Evolutionary conservation across 306 rosid species (phyloP), one percentile per base, ranked within the genome.

Genomic region (Vigna trinervia): DNA sequence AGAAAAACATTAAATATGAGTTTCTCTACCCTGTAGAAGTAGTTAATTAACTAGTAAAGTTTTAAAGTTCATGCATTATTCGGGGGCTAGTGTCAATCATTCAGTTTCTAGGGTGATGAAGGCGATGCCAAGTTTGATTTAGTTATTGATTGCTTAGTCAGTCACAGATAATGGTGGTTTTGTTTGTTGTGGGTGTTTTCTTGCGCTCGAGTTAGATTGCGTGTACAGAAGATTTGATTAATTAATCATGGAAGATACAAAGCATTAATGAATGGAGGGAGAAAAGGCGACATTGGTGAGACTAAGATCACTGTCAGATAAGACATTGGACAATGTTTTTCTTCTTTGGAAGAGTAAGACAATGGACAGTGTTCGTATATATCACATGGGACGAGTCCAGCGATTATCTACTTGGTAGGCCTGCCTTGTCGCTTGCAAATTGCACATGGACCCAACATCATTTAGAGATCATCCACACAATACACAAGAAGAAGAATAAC

Each of bases 341-440:
- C 50, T 39, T 47, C 22, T 15, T 61, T 69, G 72, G 75, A 79
- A 76, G 88, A 76, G 77, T 72, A 85, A 72, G 88, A 82, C 86
- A 79, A 82, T 28, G 26, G 84, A 85, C 88, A 79, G 30, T n/a
- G 84, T 50, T 59, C 45, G 61, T 65, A 58, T 75, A 20, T 14
- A 72, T 85, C 88, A 85, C 88, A 82, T 85, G 86, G 88, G 78
- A 53, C 10, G 81, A 72, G 14, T 62, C 53, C 56, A 36, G 34
- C 76, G 78, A 58, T 82, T n/a, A 43, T 78, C 77, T 71, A 65
- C 57, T 71, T 75, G 80, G 86, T 85, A 79, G 88, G 88, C 48
- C 77, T 82, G 2, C 69, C 59, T 79, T 85, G 88, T 76, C 86
- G 11, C 78, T 71, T 53, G 43, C 75, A 65, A 59, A 34, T 85